Base-by-base conservation (phyloP, 163 green algal genomes). In the Prototheca cutis region DNA sequence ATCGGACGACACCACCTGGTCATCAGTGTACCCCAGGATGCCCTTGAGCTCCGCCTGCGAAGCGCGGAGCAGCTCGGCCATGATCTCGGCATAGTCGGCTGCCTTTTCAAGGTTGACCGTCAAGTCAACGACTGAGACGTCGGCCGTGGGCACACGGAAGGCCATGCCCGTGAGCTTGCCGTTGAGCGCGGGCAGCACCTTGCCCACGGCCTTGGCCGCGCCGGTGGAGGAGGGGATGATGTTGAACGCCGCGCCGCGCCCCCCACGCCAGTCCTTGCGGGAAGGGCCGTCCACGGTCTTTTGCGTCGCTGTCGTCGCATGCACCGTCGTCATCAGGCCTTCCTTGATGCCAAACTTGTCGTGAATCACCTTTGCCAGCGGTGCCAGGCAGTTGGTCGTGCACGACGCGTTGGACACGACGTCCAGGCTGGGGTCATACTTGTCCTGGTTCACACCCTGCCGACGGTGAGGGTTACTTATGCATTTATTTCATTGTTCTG, bases 341-440 rank as follows among this genome's bases (percentile, higher is more conserved):
- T 90, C 80, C 45, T 64, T 45, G 63, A 93, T 93, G 62, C 84
- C 84, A 62, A 94, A 97, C 57, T 91, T 90, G 62, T 91, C 73
- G 74, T 97, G 34, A 18, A 97, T 48, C 3, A 94, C 82, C 87
- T 96, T 98, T 61, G 89, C 90, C 6, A 98, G 63, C 18, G 91
- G 91, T 0, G 91, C 91, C 48, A 98, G 80, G 80, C 90, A 97
- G 85, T 98, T 98, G 76, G 91, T 98, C 55, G 91, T 98, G 81
- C 91, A 98, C 8, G 78, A 91, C 55, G 91, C 91, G 66, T 98
- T 98, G 58, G 88, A 96, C 5, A 98, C 84, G 15, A 97, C 76
- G 45, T 79, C 61, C 53, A 74, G 85, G 21, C 62, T 56, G 28
- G 85, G 69, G 55, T 92, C 66, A 63, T 94, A 96, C 71, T 87